phyloP scores from a whole-genome alignment of 148 eudicot genomes.

The Simmondsia chinensis region DNA sequence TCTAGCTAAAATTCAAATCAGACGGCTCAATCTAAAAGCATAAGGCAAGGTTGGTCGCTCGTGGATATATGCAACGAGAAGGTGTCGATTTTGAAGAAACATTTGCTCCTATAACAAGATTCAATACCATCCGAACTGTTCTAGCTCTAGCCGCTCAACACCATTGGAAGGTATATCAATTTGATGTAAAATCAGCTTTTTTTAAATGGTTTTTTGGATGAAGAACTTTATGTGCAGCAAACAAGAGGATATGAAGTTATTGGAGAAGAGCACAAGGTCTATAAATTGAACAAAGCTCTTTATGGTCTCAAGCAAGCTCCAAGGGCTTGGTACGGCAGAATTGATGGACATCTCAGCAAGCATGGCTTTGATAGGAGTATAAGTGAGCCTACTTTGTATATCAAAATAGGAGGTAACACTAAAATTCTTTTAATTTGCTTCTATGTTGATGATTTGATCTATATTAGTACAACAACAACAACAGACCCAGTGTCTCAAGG shows the following conservation, averaged over 20 bases:
- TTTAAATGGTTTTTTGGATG: not conserved
- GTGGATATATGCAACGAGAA: conserved; percentile 2
- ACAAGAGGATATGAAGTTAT: not conserved
- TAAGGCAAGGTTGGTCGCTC: not conserved
- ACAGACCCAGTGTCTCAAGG: no score
- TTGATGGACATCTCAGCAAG: no score
- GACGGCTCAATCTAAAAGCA: not conserved
- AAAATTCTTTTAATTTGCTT: no score
- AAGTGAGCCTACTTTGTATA: no score
- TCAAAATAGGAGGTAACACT: no score
- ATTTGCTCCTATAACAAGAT: not conserved
- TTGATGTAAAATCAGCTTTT: not conserved
- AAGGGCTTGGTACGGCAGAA: no score
- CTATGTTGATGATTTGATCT: no score
- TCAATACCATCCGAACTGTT: not conserved
- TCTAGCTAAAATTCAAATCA: not conserved
- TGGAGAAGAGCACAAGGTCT: not conserved
- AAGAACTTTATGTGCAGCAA: not conserved
- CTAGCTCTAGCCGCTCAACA: not conserved
- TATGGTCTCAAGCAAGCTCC: no score
- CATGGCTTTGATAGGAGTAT: no score
- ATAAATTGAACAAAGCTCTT: not conserved
- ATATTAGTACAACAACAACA: no score
- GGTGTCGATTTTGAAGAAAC: not conserved
- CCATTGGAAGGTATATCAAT: not conserved